Evolutionary conservation across 352 stramenopile species (phyloP), one percentile per base, ranked within the genome.

Genomic region (Aphanomyces stellatus): DNA sequence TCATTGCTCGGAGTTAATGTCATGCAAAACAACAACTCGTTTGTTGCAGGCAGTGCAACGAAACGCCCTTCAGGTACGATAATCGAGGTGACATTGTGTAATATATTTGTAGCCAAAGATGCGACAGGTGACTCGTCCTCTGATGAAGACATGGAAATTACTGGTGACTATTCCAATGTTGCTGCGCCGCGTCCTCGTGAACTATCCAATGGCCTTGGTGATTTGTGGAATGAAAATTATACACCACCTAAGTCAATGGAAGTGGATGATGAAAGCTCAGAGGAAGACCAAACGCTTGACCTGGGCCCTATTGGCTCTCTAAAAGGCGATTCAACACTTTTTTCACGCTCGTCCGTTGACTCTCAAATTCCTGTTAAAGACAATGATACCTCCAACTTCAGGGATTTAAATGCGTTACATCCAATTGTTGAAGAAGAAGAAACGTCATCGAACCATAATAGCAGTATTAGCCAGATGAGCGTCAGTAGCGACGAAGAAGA

Each of bases 61-160:
- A 67, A 67, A 31, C 41, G 2, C 0, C 7, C 27, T 24, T 4
- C 28, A 35, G 40, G 24, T 63, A 53, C 24, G 37, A 8, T 43
- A 17, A 43, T 43, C 37, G 37, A 43, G 37, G 15, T 53, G 15
- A 53, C 27, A 53, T 11, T 24, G 41, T 7, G 28, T 60, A 31
- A 10, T n/a, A 10, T 33, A 2, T 31, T 33, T 8, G 28, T 53
- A 65, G 35, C 24, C 24, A 4, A 10, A 35, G n/a, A n/a, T n/a
- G 25, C 57, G n/a, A 2, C 35, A 30, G 35, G 37, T 7, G 41
- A 55, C 24, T 92, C 86, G 10, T 83, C 90, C 55, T 79, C 80
- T 46, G 81, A 80, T 2, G 86, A 95, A 57, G 86, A 95, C 53
- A 95, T 95, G 82, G 86, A 95, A 31, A 88, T 95, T 57, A 93